Evolutionary conservation across 371 early-diverging fungal species (phyloP), one percentile per base, ranked within the genome.

Genomic region (Entomophthora muscae): DNA sequence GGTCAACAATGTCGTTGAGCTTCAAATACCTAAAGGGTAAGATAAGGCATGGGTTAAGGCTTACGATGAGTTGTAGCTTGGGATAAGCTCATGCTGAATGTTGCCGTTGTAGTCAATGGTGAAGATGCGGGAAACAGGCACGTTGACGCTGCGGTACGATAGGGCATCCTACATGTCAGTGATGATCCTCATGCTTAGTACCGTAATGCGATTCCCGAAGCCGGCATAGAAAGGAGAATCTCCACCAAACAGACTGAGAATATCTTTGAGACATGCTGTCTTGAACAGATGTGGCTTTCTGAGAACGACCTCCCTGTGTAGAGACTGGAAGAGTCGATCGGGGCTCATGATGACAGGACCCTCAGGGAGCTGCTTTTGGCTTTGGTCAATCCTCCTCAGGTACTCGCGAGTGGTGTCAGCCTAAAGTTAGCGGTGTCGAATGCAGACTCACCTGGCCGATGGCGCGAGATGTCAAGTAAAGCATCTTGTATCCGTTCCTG

Each of bases 281-380:
- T 99, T 99, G 76, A 98, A 98, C 66, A 93, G 90, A 70, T 98
- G 94, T 12, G 99, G 98, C 62, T 90, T 87, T 53, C 90, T 82
- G 74, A 86, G 82, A 63, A 98, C 93, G 17, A 99, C 91, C 71
- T 99, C 99, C 70, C 92, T 80, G 63, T 91, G 91, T 66, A 96
- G 85, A 0, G 96, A 89, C 3, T 87, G 87, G 63, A 98, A 86
- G 51, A 98, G 76, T 22, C 99, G 83, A 69, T 98, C 98, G 1
- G 99, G 98, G 30, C 92, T 93, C 83, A 98, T 88, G 67, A 99
- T 86, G 24, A 98, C 86, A 0, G 99, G 98, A 0, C 99, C 99
- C 56, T 90, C 90, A 0, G 99, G 99, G 27, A 99, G 78, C 67
- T 84, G 84, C 69, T 83, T 88, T 30, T 78, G 77, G 62, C 84